These are phyloP conservation scores for Omphalea diandra DNA, from an alignment of 441 rosid genomes.

Conservation along the genomic window DNA sequence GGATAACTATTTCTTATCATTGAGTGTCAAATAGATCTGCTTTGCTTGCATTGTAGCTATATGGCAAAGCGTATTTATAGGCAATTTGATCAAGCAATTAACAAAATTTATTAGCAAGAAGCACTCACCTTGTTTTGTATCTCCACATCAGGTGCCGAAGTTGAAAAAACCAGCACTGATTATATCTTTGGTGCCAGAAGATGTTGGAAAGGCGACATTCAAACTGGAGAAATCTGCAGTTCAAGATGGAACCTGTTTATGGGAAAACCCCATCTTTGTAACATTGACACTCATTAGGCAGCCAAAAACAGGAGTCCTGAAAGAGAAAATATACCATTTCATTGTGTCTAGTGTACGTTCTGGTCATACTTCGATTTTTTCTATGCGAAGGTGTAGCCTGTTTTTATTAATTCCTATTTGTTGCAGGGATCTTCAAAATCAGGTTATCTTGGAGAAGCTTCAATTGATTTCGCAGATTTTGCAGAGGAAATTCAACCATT, in stretches of 20 bases:
- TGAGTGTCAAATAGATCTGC: constrained; percentile 12
- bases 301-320: constrained; percentile 61
- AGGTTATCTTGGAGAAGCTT: constrained; percentile 66
- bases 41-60: background rate
- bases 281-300: constrained; percentile 60
- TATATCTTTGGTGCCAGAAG: constrained; percentile 71
- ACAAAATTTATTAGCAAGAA: background rate
- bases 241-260: constrained; percentile 56
- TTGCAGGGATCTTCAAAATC: constrained; percentile 67
- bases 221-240: constrained; percentile 64
- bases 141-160: constrained; percentile 49
- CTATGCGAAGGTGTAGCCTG: constrained; percentile 13
- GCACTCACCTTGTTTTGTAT: constrained; percentile 32
- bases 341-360: constrained; percentile 52
- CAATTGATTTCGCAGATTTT: constrained; percentile 77
- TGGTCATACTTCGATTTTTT: background rate
- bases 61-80: background rate
- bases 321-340: constrained; percentile 69
- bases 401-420: constrained; percentile 17
- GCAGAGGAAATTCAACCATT: constrained; percentile 57
- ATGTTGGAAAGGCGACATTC: constrained; percentile 65
- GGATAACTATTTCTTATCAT: background rate
- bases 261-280: constrained; percentile 75
- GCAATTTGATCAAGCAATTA: background rate
- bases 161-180: constrained; percentile 48